Base-by-base conservation (phyloP, 2,329 filamentous ascomycete species). In the Myriosclerotinia scirpicola region DNA sequence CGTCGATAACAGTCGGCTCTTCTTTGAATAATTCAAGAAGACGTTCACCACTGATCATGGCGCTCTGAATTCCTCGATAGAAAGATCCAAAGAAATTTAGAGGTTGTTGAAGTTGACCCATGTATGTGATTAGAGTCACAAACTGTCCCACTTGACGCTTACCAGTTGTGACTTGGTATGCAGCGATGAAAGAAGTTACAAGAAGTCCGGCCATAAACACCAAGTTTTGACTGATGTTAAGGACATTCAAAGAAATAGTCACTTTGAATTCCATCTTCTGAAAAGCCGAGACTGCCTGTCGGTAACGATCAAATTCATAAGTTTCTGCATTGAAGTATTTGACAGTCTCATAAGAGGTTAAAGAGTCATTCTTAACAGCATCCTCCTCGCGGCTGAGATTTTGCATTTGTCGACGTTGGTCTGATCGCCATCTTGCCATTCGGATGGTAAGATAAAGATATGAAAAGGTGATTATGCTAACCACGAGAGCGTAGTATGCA, bases 341-440 rank as follows among this genome's bases (percentile, higher is more conserved):
- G 76, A 94, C 91, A 2, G 91, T 94, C 80, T 99, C 95, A 77
- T 98, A 99, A n/a, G 93, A 96, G 69, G 95, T 93, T 81, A 99
- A 95, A 0, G 95, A 98, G 78, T 99, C 95, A 76, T 97, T 98
- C 80, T 98, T 98, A 72, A 98, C 93, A 8, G 95, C 95, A 78
- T 97, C 94, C 79, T 97, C 93, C 79, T 97, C 93, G 70, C 95
- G 86, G 72, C 95, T 93, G 17, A 93, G 92, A 76, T 97, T 98
- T 61, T 94, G 94, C 90, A 97, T 97, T 75, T 94, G 87, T 68
- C 95, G 87, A 73, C 95, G 88, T 74, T 97, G 92, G 74, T 96
- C 92, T 8, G 93, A 92, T 73, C 95, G 86, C 81, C 93, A 97
- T 69, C 94, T 90, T 20, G 95, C 94, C 90, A 99, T 93, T 71